Base-by-base conservation (phyloP, 371 early-diverging fungal genomes). In the Zancudomyces culisetae region DNA sequence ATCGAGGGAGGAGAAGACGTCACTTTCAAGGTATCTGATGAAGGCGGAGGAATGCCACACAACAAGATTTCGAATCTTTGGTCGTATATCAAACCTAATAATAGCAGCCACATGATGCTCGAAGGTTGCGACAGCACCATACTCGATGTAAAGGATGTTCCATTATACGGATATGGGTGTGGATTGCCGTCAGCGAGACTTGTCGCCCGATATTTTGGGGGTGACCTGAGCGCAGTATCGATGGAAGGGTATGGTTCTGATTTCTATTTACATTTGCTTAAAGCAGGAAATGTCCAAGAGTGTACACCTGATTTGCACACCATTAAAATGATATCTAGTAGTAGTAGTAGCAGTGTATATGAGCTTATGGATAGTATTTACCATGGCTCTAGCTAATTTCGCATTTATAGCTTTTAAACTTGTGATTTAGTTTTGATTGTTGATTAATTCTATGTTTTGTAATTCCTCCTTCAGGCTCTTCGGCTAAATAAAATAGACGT, bases 221-320 rank as follows among this genome's bases (percentile, higher is more conserved):
- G 85, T 26, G 81, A 83, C 42, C 59, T 85, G 27, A 75, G 76
- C 27, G 60, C 74, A 13, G 73, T 81, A 3, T 76, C 79, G 0
- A 77, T 79, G 63, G 81, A 85, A 35, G 82, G 82, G 8, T 70
- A 79, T 35, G 85, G 85, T 4, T 76, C 83, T 1, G 83, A 82
- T 39, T 67, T 77, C 24, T 85, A 79, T 48, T 65, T 85, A n/a
- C 77, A 81, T 26, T 57, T 85, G 42, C 78, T 72, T 51, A 76
- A 81, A 43, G 54, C 55, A 42, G 58, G 63, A 53, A 60, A 65
- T 42, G 56, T 55, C 15, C 55, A 49, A 1, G 68, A 68, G 46
- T 59, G 58, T 23, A 55, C 59, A 0, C 43, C 58, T 18, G 64
- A 65, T 27, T 51, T 63, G 20, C 4, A 15, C 50, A 3, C 22